Evolutionary conservation across 202 grass and related monocot species (phyloP), one percentile per base, ranked within the genome.

Genomic region (Alloteropsis angusta): DNA sequence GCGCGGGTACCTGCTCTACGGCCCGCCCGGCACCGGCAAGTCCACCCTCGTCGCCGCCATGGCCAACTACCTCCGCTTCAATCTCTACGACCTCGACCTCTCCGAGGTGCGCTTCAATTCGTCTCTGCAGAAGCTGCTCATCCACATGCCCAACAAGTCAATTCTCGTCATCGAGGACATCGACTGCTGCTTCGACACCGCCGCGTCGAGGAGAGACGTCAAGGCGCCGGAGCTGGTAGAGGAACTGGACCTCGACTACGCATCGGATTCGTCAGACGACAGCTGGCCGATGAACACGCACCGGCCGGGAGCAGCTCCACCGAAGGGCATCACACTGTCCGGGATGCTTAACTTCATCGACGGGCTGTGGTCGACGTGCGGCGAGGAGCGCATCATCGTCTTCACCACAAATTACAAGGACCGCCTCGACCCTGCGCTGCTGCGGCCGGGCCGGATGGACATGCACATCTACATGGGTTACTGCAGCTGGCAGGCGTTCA

Each of bases 101-200:
- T 84, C 87, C 13, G 87, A 79, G 85, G 87, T 92, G 26, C 6
- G 18, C 34, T 17, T 60, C 23, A 94, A 94, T 57, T 74, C 65
- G 4, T 0, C 8, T 14, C 77, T 97, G 43, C 87, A 87, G 71
- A 73, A 66, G 39, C 85, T 97, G 74, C 86, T 97, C 22, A 82
- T 92, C 19, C 46, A 53, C 44, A 97, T 91, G 84, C 71, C 88
- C 52, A 90, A 93, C 84, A 88, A 82, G 36, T 88, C 88, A 13
- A 84, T 93, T 46, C 91, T 90, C 8, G 85, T 90, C 61, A 82
- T 93, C 58, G 93, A 93, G 84, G 93, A 97, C 85, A 97, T 97
- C 54, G 91, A 97, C 62, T 97, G 91, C 79, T 78, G 86, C 30
- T 78, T 89, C 45, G 67, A 83, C 7, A 63, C 87, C 45, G 77